These are phyloP conservation scores for Scutellaria baicalensis DNA, from an alignment of 257 asterid genomes.

Conservation along the genomic window DNA sequence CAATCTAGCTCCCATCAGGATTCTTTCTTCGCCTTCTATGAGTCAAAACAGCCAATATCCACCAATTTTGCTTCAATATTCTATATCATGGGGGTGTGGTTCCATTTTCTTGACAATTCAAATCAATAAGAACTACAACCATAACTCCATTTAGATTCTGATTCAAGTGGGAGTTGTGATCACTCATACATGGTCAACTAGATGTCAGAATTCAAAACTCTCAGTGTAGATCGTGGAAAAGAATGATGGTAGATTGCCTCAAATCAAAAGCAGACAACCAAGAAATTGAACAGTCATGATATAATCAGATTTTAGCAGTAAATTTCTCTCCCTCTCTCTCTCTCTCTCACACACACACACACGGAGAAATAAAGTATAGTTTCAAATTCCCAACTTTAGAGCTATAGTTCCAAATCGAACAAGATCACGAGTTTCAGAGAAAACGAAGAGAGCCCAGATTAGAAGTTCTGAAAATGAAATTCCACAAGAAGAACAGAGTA, in stretches of 20 bases:
- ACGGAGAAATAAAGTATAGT: not conserved
- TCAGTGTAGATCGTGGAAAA: not conserved
- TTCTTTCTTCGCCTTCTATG: not conserved
- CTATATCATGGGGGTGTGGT: not conserved
- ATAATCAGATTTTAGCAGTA: not conserved
- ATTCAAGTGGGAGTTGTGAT: not conserved
- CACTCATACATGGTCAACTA: conserved; percentile 5
- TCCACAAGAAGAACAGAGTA: not conserved
- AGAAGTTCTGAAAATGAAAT: not conserved
- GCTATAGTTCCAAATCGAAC: not conserved
- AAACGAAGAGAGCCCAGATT: conserved; percentile 6
- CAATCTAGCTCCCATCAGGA: conserved; percentile 63
- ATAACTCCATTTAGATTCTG: not conserved
- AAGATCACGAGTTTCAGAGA: not conserved
- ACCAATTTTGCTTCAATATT: not conserved
- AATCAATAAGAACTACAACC: not conserved
- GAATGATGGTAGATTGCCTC: not conserved
- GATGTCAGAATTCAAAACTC: not conserved
- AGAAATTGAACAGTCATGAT: not conserved
- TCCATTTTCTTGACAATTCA: conserved; percentile 9
- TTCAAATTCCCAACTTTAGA: not conserved
- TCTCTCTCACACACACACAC: not conserved
- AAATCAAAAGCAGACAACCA: not conserved
- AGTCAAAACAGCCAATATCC: not conserved
- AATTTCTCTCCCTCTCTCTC: too few species aligned